Evolutionary conservation across 164 flowering plant species (phyloP).

Genomic region (Saururus chinensis): DNA sequence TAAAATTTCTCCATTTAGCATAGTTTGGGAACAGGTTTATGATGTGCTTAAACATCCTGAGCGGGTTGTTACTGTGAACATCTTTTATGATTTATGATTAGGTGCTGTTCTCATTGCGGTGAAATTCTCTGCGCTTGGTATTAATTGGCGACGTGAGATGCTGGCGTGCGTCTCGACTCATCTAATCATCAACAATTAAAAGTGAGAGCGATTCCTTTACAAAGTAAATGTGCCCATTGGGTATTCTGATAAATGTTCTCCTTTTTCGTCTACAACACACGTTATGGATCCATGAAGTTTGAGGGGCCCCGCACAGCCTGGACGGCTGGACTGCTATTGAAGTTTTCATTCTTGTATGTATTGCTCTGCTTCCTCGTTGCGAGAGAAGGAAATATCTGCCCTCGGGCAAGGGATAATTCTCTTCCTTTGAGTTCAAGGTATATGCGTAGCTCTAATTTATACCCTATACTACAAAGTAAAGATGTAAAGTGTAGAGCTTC

Average conservation of each 20-base stretch:
- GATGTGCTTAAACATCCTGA: too few relatives aligned
- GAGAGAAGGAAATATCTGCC: background rate
- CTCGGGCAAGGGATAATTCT: constrained; percentile 7
- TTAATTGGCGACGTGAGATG: background rate
- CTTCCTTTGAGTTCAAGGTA: constrained; percentile 12
- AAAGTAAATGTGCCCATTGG: background rate
- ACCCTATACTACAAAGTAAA: background rate
- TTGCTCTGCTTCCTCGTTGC: constrained; percentile 8
- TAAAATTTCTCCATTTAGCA: background rate
- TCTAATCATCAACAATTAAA: too few relatives aligned
- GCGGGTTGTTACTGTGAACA: too few relatives aligned
- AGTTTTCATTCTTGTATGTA: background rate
- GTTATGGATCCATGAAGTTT: background rate
- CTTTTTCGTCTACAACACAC: background rate
- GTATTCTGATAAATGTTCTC: background rate
- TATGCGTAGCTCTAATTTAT: background rate
- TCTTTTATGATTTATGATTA: background rate
- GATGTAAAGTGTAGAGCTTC: background rate
- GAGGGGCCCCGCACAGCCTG: background rate
- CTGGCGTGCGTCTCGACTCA: too few relatives aligned
- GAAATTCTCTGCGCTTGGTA: background rate
- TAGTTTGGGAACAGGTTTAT: too few relatives aligned
- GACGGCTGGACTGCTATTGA: background rate
- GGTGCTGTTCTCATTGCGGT: background rate
- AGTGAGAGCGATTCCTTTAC: background rate